A percentile compares a stretch with the other conserved stretches of the same genome.
Conservation (phyloP, 1,139 yeast genomes). For the Candida sojae region DNA sequence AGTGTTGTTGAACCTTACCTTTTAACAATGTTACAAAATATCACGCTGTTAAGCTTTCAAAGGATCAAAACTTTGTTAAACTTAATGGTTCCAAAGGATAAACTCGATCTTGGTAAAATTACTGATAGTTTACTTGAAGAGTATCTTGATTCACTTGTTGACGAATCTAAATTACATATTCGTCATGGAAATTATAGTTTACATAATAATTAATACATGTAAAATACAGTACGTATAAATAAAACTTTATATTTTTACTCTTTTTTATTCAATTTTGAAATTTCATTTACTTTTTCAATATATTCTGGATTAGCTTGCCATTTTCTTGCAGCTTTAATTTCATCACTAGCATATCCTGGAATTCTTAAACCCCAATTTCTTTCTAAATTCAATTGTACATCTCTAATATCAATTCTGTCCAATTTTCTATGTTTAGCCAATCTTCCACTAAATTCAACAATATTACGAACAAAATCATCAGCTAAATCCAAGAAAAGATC, state of each 20-base stretch:
- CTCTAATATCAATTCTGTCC: constrained; percentile 85
- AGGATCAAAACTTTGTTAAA: constrained; percentile 15
- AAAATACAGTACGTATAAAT: not conserved
- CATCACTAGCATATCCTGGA: constrained; percentile 93
- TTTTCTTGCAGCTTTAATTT: constrained; percentile 79
- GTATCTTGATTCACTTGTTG: constrained; percentile 21
- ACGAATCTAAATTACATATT: constrained; percentile 16
- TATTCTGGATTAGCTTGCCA: constrained; percentile 76
- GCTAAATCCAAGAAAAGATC: constrained; percentile 88
- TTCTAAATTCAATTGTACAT: constrained; percentile 88
- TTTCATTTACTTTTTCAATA: constrained; percentile 52
- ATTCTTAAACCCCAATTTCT: constrained; percentile 94
- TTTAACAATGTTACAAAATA: constrained; percentile 10
- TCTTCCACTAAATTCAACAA: constrained; percentile 90
- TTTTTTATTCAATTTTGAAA: constrained; percentile 8
- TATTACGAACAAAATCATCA: constrained; percentile 90
- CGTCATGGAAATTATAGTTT: constrained; percentile 20
- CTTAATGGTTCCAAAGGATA: constrained; percentile 13
- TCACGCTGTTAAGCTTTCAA: constrained; percentile 9
- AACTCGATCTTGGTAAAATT: constrained; percentile 8
- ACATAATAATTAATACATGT: not conserved
- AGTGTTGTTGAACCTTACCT: constrained; percentile 10
- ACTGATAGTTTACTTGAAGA: constrained; percentile 9
- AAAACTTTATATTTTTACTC: not conserved
- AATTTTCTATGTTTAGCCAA: constrained; percentile 92